phyloP scores from a whole-genome alignment of 768 basidiomycete species.

The Paxillus involutus region DNA sequence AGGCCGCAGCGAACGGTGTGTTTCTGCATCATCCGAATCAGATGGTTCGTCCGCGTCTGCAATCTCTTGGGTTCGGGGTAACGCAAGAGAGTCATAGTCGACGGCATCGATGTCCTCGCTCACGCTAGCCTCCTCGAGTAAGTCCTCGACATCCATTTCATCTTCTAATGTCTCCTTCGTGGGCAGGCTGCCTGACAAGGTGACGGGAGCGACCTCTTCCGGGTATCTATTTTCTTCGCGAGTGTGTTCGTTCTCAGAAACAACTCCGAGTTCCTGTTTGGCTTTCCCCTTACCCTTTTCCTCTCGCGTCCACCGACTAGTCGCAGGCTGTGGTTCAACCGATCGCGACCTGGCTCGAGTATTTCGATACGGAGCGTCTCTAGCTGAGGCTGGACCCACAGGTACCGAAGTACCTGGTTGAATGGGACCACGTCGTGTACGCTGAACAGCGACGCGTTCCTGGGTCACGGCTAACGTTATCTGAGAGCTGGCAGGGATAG shows the following conservation, averaged over 20 bases:
- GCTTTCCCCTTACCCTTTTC: conserved; percentile 7
- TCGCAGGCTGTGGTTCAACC: conserved; percentile 10
- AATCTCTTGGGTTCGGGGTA: conserved; percentile 13
- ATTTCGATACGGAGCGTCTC: conserved; percentile 15
- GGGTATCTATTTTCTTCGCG: not conserved
- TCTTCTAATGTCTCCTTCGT: conserved; percentile 16
- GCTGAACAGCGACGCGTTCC: conserved; percentile 2
- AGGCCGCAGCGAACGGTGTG: conserved; percentile 13
- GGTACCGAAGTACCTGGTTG: conserved; percentile 12
- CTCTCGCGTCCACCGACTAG: not conserved
- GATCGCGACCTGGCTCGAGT: conserved; percentile 25
- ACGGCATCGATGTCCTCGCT: not conserved
- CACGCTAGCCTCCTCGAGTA: conserved; percentile 12
- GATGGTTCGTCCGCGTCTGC: conserved; percentile 10
- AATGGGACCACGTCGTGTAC: conserved; percentile 7
- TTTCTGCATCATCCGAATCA: conserved; percentile 32
- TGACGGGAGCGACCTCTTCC: not conserved
- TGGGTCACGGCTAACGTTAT: conserved; percentile 1
- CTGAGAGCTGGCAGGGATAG: conserved; percentile 10
- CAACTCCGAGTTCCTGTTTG: not conserved
- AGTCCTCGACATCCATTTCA: conserved; percentile 21
- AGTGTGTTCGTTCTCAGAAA: conserved; percentile 6
- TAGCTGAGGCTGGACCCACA: not conserved
- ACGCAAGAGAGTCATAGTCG: not conserved
- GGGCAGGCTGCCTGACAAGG: not conserved